phyloP scores from a whole-genome alignment of 768 basidiomycete genomes.

The Hebeloma cylindrosporum region DNA sequence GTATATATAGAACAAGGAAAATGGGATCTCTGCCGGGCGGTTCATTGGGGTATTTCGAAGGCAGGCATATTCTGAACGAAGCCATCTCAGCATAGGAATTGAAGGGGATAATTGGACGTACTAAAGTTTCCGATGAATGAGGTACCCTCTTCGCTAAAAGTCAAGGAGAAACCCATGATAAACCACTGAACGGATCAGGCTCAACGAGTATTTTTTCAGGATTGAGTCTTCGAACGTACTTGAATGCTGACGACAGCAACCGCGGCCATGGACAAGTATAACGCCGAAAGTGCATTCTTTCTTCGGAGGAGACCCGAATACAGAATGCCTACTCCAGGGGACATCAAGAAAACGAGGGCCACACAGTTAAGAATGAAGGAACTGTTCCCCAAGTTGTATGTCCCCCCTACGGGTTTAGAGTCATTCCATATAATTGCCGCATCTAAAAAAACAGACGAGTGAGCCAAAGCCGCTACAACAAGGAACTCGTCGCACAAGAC shows the following conservation, averaged over 20 bases:
- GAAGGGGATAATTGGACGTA: constrained; percentile 28
- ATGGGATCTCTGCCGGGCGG: constrained; percentile 44
- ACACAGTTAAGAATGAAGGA: constrained; percentile 64
- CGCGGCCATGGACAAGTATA: constrained; percentile 71
- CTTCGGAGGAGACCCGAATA: constrained; percentile 86
- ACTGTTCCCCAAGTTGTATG: constrained; percentile 47
- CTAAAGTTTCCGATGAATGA: constrained; percentile 80
- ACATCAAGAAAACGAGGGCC: constrained; percentile 80
- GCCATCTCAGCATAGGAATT: not conserved
- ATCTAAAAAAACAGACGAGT: too few species aligned
- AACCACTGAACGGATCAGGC: constrained; percentile 61
- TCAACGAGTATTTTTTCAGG: not conserved
- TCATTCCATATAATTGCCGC: too few species aligned
- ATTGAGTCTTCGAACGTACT: constrained; percentile 35
- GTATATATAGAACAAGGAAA: constrained; percentile 74
- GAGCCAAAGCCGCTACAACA: too few species aligned
- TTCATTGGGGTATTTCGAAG: not conserved
- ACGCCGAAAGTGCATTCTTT: constrained; percentile 88
- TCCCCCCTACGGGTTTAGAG: constrained; percentile 1
- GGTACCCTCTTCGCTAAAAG: constrained; percentile 74
- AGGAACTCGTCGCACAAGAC: too few species aligned
- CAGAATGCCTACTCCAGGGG: constrained; percentile 83
- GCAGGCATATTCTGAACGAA: not conserved
- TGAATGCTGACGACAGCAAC: constrained; percentile 78
- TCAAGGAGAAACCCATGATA: constrained; percentile 91